A percentile compares a stretch with the other conserved stretches of the same genome.
Evolutionary conservation across 208 protist genomes (phyloP).

Genomic region (Leishmania tropica): DNA sequence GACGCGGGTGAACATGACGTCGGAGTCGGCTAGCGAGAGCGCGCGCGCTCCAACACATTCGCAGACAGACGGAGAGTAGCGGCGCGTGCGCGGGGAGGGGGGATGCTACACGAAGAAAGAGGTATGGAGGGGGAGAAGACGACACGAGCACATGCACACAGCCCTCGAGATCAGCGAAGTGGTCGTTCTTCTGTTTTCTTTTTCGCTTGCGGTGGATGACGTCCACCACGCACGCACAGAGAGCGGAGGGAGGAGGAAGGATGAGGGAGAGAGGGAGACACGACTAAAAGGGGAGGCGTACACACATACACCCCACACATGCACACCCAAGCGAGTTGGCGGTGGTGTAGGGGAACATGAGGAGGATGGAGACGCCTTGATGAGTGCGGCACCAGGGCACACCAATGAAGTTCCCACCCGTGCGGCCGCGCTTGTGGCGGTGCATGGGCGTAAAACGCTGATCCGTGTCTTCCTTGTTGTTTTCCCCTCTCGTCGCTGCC

Average conservation of each 20-base stretch:
- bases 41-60: background rate
- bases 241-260: no score
- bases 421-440: background rate
- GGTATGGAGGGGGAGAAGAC: background rate
- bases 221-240: no score
- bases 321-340: background rate
- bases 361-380: background rate
- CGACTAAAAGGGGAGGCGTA: background rate
- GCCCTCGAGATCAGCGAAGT: no score
- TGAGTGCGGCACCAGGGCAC: background rate
- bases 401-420: background rate
- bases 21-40: background rate
- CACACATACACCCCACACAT: constrained; percentile 6
- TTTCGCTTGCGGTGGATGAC: no score
- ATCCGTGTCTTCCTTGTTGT: background rate
- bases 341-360: background rate
- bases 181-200: no score
- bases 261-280: background rate
- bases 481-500: background rate
- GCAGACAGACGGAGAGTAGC: background rate
- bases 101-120: background rate
- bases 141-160: no score
- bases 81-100: background rate
- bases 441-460: background rate
- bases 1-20: constrained; percentile 27